A percentile compares a stretch with the other conserved stretches of the same genome.
These are phyloP conservation scores for Lipomyces chichibuensis DNA, from an alignment of 805 yeast genomes.

Conservation along the genomic window DNA sequence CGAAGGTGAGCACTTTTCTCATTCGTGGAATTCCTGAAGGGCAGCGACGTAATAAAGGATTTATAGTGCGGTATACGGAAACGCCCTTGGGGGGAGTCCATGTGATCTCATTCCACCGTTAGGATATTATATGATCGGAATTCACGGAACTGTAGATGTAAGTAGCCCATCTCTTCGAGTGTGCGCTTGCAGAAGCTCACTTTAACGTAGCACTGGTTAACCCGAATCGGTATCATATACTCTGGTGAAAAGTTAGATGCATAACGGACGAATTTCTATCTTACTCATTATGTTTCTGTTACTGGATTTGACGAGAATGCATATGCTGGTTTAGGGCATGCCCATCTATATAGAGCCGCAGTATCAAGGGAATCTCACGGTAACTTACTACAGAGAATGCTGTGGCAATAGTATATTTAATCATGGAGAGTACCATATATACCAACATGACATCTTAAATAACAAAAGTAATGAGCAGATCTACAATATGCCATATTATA, in stretches of 20 bases:
- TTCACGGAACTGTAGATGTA: constrained; percentile 65
- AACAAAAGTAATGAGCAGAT: no score
- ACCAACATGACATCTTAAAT: no score
- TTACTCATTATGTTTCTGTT: neutral
- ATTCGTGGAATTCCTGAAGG: constrained; percentile 47
- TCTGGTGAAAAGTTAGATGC: constrained; percentile 6
- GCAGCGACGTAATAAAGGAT: neutral
- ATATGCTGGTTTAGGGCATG: neutral
- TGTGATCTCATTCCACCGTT: constrained; percentile 65
- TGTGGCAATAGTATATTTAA: no score
- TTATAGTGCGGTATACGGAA: constrained; percentile 62
- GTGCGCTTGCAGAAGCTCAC: neutral
- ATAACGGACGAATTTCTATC: neutral
- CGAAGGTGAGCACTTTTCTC: constrained; percentile 22
- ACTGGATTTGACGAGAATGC: neutral
- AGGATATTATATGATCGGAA: constrained; percentile 64
- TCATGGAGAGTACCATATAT: no score
- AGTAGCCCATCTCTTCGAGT: neutral
- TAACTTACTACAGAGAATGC: no score
- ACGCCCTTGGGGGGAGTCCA: constrained; percentile 65
- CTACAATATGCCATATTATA: no score
- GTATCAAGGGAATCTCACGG: neutral
- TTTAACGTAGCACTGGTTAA: constrained; percentile 14
- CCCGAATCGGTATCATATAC: constrained; percentile 23
- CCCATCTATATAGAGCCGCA: neutral